Evolutionary conservation across 441 rosid genomes (phyloP).

Genomic region (Isatis lusitanica): DNA sequence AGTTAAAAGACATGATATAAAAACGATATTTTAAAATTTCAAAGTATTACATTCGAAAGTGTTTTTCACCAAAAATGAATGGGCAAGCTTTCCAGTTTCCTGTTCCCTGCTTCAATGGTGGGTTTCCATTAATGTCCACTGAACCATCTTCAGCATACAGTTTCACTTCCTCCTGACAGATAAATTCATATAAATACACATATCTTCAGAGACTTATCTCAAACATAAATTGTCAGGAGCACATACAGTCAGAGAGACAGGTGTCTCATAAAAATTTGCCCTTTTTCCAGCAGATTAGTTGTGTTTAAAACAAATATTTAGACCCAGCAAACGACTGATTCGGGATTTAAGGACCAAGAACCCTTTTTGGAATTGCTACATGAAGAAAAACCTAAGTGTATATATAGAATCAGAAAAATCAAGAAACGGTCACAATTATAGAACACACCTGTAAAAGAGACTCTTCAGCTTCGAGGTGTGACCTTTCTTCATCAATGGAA

Average conservation of each 20-base stretch:
- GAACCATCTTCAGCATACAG: constrained; percentile 58
- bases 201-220: constrained; percentile 36
- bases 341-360: too few relatives aligned
- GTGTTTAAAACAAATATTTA: too few relatives aligned
- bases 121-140: constrained; percentile 41
- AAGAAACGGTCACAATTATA: neutral
- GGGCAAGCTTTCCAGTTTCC: constrained; percentile 74
- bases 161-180: constrained; percentile 1
- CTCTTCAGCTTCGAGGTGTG: constrained; percentile 25
- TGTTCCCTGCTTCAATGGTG: constrained; percentile 47
- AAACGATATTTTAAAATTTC: neutral
- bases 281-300: too few relatives aligned
- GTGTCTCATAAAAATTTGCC: too few relatives aligned
- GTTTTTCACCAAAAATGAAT: constrained; percentile 51
- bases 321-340: too few relatives aligned
- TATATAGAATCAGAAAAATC: too few relatives aligned
- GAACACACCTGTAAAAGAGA: constrained; percentile 32
- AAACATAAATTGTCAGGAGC: neutral
- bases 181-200: neutral
- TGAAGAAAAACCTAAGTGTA: too few relatives aligned
- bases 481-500: constrained; percentile 28
- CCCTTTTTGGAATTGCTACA: too few relatives aligned
- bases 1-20: neutral
- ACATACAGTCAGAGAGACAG: too few relatives aligned
- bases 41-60: neutral